These are phyloP conservation scores for Melocanna baccifera DNA, from an alignment of 176 grass and related monocot species.

Conservation along the genomic window DNA sequence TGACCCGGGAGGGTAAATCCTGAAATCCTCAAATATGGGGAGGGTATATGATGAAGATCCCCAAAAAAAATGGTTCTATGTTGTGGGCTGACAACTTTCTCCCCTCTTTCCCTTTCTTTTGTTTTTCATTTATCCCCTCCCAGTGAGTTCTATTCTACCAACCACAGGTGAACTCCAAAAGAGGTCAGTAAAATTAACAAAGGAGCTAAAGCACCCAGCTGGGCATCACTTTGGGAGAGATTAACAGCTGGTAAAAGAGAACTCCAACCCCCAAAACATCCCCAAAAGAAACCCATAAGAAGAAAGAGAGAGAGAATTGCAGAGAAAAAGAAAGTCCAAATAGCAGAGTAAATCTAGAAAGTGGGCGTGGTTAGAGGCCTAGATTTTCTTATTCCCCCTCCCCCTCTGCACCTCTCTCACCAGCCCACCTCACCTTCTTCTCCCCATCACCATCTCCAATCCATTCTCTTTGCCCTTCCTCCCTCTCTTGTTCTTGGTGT, in stretches of 20 bases:
- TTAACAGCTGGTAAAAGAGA: slow-evolving; percentile 6
- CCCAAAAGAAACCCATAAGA: not conserved
- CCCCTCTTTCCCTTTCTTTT: not conserved
- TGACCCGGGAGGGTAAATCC: no score
- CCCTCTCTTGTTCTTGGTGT: not conserved
- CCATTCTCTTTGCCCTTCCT: not conserved
- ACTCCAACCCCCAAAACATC: not conserved
- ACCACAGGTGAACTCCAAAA: slow-evolving; percentile 27
- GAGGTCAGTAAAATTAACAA: slow-evolving; percentile 18
- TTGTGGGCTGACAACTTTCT: slow-evolving; percentile 38
- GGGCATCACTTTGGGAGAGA: not conserved
- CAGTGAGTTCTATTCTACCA: slow-evolving; percentile 24
- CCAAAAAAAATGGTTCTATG: no score
- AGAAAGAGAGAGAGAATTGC: no score
- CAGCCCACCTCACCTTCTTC: not conserved
- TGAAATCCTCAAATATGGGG: no score
- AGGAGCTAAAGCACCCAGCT: not conserved
- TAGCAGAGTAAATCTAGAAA: slow-evolving; percentile 49
- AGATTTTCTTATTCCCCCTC: slow-evolving; percentile 47
- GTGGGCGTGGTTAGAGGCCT: slow-evolving; percentile 25
- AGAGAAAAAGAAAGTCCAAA: slow-evolving; percentile 27
- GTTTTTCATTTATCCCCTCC: not conserved
- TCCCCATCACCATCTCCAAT: not conserved
- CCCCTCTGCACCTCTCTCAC: no score
- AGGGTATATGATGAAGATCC: no score